Conservation (phyloP, 176 grass and related monocot species). For the bread wheat (Triticum aestivum) region DNA sequence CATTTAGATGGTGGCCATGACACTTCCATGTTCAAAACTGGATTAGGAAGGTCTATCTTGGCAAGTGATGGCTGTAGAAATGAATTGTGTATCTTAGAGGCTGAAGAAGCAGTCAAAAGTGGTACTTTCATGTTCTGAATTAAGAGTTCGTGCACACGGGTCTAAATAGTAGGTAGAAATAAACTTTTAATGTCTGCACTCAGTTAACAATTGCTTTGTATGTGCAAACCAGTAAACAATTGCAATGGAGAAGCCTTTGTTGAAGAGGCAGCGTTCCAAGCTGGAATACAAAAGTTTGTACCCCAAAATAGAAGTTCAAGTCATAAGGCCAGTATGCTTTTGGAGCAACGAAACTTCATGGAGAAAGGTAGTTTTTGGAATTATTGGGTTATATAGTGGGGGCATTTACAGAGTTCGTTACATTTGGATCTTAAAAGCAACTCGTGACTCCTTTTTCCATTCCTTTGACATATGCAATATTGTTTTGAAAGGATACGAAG, state of each 20-base stretch:
- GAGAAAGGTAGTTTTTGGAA: conserved; percentile 33
- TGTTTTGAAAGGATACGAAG: conserved; percentile 36
- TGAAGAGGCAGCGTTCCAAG: conserved; percentile 19
- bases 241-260: background rate
- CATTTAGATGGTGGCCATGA: conserved; percentile 30
- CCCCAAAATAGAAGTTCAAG: conserved; percentile 34
- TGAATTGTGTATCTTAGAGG: conserved; percentile 40
- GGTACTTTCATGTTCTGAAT: conserved; percentile 34
- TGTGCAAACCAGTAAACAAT: conserved; percentile 34
- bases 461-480: background rate
- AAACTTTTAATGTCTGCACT: background rate
- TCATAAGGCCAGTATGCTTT: conserved; percentile 17
- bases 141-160: conserved; percentile 21
- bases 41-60: conserved; percentile 39
- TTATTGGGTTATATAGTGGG: background rate
- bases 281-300: conserved; percentile 12
- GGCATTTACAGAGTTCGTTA: background rate
- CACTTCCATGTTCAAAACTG: conserved; percentile 44
- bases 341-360: conserved; percentile 35
- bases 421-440: background rate
- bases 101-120: conserved; percentile 28
- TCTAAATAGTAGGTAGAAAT: background rate
- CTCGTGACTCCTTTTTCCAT: background rate
- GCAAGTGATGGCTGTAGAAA: conserved; percentile 38
- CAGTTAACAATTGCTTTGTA: conserved; percentile 13